A percentile compares a stretch with the other conserved stretches of the same genome.
Conservation (phyloP, 225 moss, liverwort and hornwort species). For the Neckera pumila region DNA sequence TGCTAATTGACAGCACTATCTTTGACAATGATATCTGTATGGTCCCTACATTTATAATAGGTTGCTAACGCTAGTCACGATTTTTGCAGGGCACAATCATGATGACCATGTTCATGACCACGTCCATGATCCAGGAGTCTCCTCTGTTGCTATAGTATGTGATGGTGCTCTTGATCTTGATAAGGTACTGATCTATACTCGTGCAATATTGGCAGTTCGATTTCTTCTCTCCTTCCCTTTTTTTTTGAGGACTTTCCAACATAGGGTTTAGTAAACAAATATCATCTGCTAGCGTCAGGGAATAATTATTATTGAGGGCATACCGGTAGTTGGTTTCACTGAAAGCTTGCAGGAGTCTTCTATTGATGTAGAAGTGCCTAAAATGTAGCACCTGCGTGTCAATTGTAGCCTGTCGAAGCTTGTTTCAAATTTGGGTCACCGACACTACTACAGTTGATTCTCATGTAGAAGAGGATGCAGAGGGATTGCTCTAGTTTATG, state of each 20-base stretch:
- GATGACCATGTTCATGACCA: slow-evolving; percentile 78
- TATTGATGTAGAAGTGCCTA: not conserved
- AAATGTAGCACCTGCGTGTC: not conserved
- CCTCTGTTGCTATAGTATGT: slow-evolving; percentile 89
- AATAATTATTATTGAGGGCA: not conserved
- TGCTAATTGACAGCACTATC: not conserved
- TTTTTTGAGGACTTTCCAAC: not conserved
- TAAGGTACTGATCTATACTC: slow-evolving; percentile 35
- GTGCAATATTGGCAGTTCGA: not conserved
- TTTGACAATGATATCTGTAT: not conserved
- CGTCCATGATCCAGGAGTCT: slow-evolving; percentile 88
- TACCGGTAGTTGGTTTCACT: not conserved
- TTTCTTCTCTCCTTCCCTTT: not conserved
- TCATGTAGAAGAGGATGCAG: not conserved
- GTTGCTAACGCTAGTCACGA: not conserved
- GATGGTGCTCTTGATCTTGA: slow-evolving; percentile 84
- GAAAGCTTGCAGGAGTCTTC: not conserved
- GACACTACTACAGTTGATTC: not conserved
- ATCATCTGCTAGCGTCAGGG: not conserved
- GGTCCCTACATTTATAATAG: not conserved
- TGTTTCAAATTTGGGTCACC: not conserved
- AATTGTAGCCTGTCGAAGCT: not conserved
- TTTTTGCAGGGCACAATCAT: slow-evolving; percentile 50
- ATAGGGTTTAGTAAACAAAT: not conserved
- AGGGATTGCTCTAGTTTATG: not conserved